Conservation (phyloP, 2,329 filamentous ascomycete species). For the Arthroderma sp. region DNA sequence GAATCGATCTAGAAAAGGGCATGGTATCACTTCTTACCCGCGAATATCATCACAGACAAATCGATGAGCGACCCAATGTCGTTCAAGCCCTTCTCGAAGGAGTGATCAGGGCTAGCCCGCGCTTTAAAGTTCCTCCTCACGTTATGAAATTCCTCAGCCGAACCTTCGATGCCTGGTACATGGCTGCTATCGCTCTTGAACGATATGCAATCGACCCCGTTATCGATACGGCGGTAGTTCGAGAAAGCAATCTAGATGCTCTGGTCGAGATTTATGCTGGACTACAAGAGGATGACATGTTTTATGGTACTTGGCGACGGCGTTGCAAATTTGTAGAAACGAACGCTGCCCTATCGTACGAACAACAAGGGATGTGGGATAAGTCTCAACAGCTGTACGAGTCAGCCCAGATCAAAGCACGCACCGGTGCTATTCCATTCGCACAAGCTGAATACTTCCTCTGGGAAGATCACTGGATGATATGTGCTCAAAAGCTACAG, state of each 20-base stretch:
- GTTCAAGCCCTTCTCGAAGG: slow-evolving; percentile 85
- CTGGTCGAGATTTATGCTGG: slow-evolving; percentile 85
- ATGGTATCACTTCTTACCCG: slow-evolving; percentile 85
- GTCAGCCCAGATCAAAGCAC: slow-evolving; percentile 88
- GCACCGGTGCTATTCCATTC: slow-evolving; percentile 90
- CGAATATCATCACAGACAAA: slow-evolving; percentile 87
- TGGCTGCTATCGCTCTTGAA: slow-evolving; percentile 80
- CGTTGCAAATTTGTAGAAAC: slow-evolving; percentile 95
- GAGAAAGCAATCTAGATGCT: slow-evolving; percentile 91
- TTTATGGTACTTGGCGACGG: slow-evolving; percentile 92
- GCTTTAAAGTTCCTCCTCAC: slow-evolving; percentile 87
- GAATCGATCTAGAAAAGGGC: slow-evolving; percentile 77
- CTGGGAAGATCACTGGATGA: slow-evolving; percentile 98
- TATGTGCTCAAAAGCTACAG: slow-evolving; percentile 94
- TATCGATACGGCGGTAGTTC: slow-evolving; percentile 68
- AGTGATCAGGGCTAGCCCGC: slow-evolving; percentile 68
- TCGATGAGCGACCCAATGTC: slow-evolving; percentile 91
- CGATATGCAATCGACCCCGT: slow-evolving; percentile 74
- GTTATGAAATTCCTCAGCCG: slow-evolving; percentile 90
- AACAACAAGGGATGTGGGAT: slow-evolving; percentile 99
- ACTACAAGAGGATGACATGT: slow-evolving; percentile 89
- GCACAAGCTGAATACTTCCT: slow-evolving; percentile 96
- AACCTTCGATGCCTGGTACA: slow-evolving; percentile 96
- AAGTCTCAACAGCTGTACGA: slow-evolving; percentile 97
- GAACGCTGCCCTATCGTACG: slow-evolving; percentile 91